phyloP scores from a whole-genome alignment of 2,329 filamentous ascomycete species.

The Cercospora citrullina region DNA sequence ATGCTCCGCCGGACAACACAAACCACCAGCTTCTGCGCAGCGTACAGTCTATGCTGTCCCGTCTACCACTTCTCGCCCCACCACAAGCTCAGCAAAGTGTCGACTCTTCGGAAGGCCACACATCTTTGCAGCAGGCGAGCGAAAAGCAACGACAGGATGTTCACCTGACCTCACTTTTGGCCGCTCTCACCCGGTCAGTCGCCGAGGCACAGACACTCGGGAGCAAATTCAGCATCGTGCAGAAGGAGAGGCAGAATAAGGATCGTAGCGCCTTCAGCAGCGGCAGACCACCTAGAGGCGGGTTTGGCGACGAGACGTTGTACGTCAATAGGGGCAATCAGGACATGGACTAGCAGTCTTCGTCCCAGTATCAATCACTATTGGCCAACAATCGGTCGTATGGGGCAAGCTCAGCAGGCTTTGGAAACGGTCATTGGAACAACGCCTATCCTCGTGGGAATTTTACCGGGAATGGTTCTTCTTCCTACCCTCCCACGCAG shows the following conservation, averaged over 20 bases:
- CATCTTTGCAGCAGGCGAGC: conserved; percentile 43
- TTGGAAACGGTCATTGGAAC: neutral
- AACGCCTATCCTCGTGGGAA: neutral
- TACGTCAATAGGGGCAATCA: conserved; percentile 25
- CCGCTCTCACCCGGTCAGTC: conserved; percentile 71
- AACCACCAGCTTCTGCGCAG: conserved; percentile 78
- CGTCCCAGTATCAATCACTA: neutral
- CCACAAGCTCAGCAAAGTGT: conserved; percentile 62
- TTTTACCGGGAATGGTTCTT: neutral
- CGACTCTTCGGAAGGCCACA: conserved; percentile 53
- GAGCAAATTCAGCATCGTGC: conserved; percentile 62
- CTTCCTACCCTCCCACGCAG: neutral
- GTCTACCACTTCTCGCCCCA: conserved; percentile 80
- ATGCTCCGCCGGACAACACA: conserved; percentile 42
- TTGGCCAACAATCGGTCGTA: neutral
- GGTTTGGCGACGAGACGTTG: conserved; percentile 25
- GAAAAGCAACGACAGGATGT: conserved; percentile 82
- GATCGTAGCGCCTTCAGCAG: conserved; percentile 27
- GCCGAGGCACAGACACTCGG: conserved; percentile 71
- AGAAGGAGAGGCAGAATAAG: conserved; percentile 42
- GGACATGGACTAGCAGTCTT: conserved; percentile 19
- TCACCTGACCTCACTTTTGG: conserved; percentile 72
- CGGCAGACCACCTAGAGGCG: conserved; percentile 16
- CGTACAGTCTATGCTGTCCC: conserved; percentile 80
- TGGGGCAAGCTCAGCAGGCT: neutral